phyloP scores from a whole-genome alignment of 805 yeast genomes.

The Peterozyma toletana region DNA sequence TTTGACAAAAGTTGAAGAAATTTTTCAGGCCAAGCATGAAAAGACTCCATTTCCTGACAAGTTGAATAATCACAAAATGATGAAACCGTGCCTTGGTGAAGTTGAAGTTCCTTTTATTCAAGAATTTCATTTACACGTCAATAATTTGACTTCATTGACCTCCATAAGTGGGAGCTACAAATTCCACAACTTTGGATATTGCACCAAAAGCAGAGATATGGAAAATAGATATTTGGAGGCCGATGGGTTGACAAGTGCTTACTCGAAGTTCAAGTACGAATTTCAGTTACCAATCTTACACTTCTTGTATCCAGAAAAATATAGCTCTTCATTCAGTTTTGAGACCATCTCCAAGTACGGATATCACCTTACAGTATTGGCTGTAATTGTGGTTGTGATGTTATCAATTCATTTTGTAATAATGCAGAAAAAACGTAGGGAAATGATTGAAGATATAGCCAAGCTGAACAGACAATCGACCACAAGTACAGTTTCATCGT shows the following conservation, averaged over 20 bases:
- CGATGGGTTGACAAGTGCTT: conserved; percentile 4
- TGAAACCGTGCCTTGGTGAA: conserved; percentile 7
- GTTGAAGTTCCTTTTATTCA: conserved; percentile 1
- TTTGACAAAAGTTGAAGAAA: conserved; percentile 1
- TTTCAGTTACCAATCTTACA: conserved; percentile 2
- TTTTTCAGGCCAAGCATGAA: conserved; percentile 1
- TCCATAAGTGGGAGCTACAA: neutral
- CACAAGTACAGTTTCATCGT: no score
- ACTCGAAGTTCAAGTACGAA: conserved; percentile 5
- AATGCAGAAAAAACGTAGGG: no score
- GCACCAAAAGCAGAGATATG: conserved; percentile 2
- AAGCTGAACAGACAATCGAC: no score
- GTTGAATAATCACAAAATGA: conserved; percentile 6
- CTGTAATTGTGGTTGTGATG: neutral
- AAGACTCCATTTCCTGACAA: conserved; percentile 1
- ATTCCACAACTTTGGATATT: conserved; percentile 7
- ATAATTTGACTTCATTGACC: conserved; percentile 1
- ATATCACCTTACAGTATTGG: neutral
- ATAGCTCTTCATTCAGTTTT: neutral
- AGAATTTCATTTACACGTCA: conserved; percentile 1
- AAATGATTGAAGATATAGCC: no score
- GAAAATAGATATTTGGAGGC: conserved; percentile 4
- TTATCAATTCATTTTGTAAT: neutral
- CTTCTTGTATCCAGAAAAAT: conserved; percentile 3
- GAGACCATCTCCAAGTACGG: conserved; percentile 1